Base-by-base conservation (phyloP, 2,329 filamentous ascomycete genomes). In the Pseudocercospora crystallina region DNA sequence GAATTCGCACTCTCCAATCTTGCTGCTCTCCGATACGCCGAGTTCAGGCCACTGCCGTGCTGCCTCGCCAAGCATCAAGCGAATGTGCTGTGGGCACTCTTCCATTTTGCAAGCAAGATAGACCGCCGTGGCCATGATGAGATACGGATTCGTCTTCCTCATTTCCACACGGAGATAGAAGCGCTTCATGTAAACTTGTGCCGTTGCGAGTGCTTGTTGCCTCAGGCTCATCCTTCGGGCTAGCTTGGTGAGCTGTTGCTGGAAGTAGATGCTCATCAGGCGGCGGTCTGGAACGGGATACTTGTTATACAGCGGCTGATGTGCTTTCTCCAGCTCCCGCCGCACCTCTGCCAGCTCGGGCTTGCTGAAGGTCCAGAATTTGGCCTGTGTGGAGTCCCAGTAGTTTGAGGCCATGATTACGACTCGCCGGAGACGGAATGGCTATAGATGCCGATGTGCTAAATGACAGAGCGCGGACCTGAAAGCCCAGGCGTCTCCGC, bases 101-200 rank as follows among this genome's bases (percentile, higher is more conserved):
- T 99, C 94, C 83, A 95, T 96, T 73, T 99, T 99, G 75, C 90
- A 96, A 14, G 94, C 91, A 32, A 99, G 78, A 69, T 99, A 99
- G 54, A 97, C 80, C 5, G 92, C 89, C 1, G 94, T 97, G n/a
- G 90, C 86, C 58, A 96, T 81, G 51, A 97, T 84, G 32, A 97
- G 83, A 67, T 95, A 96, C 3, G 92, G 90, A 63, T 97, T 99
- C 41, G 91, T 96, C 57, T 86, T 84, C 50, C 92, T 86, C 58
- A 97, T 90, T 65, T 96, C 90, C 62, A 96, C 87, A 62, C 87
- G 89, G 39, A 84, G 84, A 71, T 96, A 97, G 77, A 96, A 97
- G 53, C 94, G 84, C 65, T 95, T 92, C 62, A 97, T 81, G 73
- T 97, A 99, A 59, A 96, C 80, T 67, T 97, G 91, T 13, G 94